Conservation (phyloP, 2,329 filamentous ascomycete genomes). For the Davidsoniella australis region DNA sequence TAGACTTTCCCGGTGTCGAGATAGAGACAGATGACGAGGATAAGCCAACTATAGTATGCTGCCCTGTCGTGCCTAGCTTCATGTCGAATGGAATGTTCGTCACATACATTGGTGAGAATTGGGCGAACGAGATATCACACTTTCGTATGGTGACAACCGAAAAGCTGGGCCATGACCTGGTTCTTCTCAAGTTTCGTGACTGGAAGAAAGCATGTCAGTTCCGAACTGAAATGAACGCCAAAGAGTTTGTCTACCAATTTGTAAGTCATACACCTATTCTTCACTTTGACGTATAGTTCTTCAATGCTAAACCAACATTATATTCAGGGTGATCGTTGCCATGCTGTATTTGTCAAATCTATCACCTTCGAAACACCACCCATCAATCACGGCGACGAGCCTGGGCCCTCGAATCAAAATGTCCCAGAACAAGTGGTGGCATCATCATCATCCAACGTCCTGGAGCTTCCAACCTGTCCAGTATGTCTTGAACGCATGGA, state of each 20-base stretch:
- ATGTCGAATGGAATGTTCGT: conserved; percentile 81
- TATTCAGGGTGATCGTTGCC: conserved; percentile 71
- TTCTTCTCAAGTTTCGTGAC: conserved; percentile 82
- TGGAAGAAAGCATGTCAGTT: conserved; percentile 58
- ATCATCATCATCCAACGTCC: conserved; percentile 58
- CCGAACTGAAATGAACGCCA: conserved; percentile 79
- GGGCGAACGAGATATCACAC: conserved; percentile 73
- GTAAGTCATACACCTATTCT: conserved; percentile 26
- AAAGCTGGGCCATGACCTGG: conserved; percentile 80
- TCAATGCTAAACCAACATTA: conserved; percentile 13
- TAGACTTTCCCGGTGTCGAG: conserved; percentile 1
- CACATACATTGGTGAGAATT: conserved; percentile 78
- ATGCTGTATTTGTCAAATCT: conserved; percentile 85
- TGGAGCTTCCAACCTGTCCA: conserved; percentile 88
- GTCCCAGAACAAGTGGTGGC: conserved; percentile 43
- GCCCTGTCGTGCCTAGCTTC: conserved; percentile 87
- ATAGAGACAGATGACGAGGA: conserved; percentile 33
- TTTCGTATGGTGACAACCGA: conserved; percentile 88
- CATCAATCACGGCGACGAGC: conserved; percentile 11
- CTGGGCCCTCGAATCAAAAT: conserved; percentile 21
- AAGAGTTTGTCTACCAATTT: conserved; percentile 82
- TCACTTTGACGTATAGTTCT: background rate
- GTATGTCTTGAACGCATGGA: conserved; percentile 98
- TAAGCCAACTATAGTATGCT: conserved; percentile 67
- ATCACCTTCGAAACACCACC: conserved; percentile 64